These are phyloP conservation scores for Paulownia fortunei DNA, from an alignment of 257 asterid genomes.

Conservation along the genomic window DNA sequence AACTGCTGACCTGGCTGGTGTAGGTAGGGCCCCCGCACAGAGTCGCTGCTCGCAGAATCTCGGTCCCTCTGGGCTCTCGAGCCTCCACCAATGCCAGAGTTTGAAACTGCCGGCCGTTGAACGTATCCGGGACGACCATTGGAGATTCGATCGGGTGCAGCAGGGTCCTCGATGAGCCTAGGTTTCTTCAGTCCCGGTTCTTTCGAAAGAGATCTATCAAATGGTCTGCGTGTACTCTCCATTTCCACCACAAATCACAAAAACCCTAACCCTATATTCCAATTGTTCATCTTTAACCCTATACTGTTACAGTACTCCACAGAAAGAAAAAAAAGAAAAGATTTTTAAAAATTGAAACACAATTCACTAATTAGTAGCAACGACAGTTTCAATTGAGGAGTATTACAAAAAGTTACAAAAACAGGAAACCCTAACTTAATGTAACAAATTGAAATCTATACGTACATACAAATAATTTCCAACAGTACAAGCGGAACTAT, in stretches of 20 bases:
- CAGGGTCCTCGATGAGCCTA: conserved; percentile 62
- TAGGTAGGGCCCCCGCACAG: conserved; percentile 62
- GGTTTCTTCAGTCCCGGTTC: conserved; percentile 88
- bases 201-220: conserved; percentile 73
- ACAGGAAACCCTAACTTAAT: conserved; percentile 5
- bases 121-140: conserved; percentile 63
- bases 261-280: conserved; percentile 39
- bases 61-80: conserved; percentile 52
- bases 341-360: background rate
- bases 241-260: conserved; percentile 54
- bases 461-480: conserved; percentile 11
- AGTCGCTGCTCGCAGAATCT: conserved; percentile 61
- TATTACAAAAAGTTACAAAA: conserved; percentile 18
- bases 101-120: conserved; percentile 56
- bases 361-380: conserved; percentile 8
- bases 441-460: conserved; percentile 30
- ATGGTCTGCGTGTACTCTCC: conserved; percentile 87
- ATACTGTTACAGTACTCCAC: conserved; percentile 34
- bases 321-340: background rate
- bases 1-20: conserved; percentile 51
- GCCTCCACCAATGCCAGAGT: conserved; percentile 41
- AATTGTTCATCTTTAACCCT: conserved; percentile 32
- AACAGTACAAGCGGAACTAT: conserved; percentile 18
- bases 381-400: background rate
- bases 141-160: conserved; percentile 61